phyloP scores from a whole-genome alignment of 202 grass and related monocot species.

The Eragrostis tef region DNA sequence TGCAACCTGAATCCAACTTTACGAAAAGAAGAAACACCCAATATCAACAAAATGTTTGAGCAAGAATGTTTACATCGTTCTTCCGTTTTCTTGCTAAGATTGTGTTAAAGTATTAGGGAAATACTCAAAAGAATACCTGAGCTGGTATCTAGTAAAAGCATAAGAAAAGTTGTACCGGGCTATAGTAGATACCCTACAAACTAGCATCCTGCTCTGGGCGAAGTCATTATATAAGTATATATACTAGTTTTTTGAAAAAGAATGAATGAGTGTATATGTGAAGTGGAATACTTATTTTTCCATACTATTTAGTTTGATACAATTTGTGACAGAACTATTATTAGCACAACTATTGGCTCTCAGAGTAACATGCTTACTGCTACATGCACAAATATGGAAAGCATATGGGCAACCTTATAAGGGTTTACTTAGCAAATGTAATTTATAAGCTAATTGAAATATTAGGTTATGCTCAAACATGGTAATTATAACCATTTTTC shows the following conservation, averaged over 20 bases:
- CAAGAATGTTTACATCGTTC: slow-evolving; percentile 33
- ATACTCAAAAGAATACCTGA: slow-evolving; percentile 25
- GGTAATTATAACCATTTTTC: slow-evolving; percentile 32
- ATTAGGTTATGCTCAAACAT: slow-evolving; percentile 34
- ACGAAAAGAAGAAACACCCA: not conserved
- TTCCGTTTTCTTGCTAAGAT: slow-evolving; percentile 24
- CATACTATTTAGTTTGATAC: slow-evolving; percentile 16
- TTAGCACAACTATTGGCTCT: too few species aligned
- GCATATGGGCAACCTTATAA: slow-evolving; percentile 34
- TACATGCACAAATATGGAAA: slow-evolving; percentile 28
- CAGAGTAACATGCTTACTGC: slow-evolving; percentile 30
- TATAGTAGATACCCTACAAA: slow-evolving; percentile 29
- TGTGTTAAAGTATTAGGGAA: slow-evolving; percentile 22
- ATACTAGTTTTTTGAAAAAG: slow-evolving; percentile 10
- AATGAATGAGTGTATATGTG: not conserved
- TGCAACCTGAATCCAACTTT: slow-evolving; percentile 7
- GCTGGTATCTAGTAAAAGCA: slow-evolving; percentile 30
- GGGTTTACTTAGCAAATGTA: slow-evolving; percentile 2
- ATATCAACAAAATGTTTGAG: slow-evolving; percentile 14
- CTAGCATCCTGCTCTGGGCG: slow-evolving; percentile 27
- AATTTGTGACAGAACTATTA: not conserved
- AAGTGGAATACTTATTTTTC: not conserved
- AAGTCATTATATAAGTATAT: slow-evolving; percentile 24
- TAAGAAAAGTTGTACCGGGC: slow-evolving; percentile 24
- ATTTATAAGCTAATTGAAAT: slow-evolving; percentile 13